These are phyloP conservation scores for Cystofilobasidium ferigula DNA, from an alignment of 768 basidiomycete species.

Conservation along the genomic window DNA sequence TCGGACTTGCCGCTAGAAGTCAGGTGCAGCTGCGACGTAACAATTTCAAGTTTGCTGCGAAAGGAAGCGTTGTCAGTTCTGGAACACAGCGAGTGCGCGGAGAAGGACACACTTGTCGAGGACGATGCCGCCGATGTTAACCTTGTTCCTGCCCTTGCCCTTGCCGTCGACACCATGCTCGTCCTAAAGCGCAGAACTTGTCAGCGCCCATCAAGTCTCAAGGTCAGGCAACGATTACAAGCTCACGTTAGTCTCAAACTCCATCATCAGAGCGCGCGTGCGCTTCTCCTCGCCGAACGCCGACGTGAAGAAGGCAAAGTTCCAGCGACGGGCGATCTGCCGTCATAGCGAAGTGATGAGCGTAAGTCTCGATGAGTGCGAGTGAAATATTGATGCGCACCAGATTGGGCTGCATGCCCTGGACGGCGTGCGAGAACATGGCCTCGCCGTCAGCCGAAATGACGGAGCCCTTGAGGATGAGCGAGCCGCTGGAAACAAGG, in stretches of 20 bases:
- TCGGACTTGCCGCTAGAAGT: neutral
- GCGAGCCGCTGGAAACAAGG: slow-evolving; percentile 50
- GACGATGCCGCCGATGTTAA: slow-evolving; percentile 77
- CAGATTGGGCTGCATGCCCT: slow-evolving; percentile 93
- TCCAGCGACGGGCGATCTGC: slow-evolving; percentile 72
- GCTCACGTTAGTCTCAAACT: slow-evolving; percentile 66
- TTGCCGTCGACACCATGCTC: slow-evolving; percentile 65
- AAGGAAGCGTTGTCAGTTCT: neutral
- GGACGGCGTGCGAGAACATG: slow-evolving; percentile 90
- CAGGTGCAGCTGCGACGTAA: slow-evolving; percentile 48
- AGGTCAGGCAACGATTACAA: no score
- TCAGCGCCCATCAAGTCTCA: no score
- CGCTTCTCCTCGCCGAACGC: slow-evolving; percentile 48
- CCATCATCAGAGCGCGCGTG: slow-evolving; percentile 86
- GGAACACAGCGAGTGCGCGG: neutral
- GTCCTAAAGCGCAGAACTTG: slow-evolving; percentile 35
- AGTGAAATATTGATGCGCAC: slow-evolving; percentile 31
- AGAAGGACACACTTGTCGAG: slow-evolving; percentile 45
- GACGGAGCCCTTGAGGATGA: slow-evolving; percentile 58
- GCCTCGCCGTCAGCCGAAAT: slow-evolving; percentile 38
- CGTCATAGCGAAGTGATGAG: neutral
- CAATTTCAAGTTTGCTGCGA: slow-evolving; percentile 50
- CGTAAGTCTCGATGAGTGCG: neutral
- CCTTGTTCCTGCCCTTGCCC: slow-evolving; percentile 69
- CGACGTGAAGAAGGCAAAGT: slow-evolving; percentile 78